A percentile compares a stretch with the other conserved stretches of the same genome.
phyloP scores from a whole-genome alignment of 495 filamentous ascomycete species.

The Oidiodendron maius region DNA sequence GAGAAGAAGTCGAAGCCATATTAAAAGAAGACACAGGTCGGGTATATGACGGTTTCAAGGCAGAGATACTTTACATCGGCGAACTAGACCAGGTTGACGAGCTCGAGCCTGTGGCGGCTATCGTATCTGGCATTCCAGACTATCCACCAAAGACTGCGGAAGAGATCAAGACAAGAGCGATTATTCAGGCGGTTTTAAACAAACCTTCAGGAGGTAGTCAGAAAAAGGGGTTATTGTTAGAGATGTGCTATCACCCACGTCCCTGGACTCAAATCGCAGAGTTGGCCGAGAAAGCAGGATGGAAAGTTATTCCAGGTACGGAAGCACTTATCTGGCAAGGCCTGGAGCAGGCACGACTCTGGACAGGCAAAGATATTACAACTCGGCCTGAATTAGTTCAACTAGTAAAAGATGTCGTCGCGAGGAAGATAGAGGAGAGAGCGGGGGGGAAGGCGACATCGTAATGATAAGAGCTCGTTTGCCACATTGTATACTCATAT shows the following conservation, averaged over 20 bases:
- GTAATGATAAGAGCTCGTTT: too few relatives aligned
- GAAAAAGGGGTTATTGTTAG: constrained; percentile 59
- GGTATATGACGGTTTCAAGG: constrained; percentile 46
- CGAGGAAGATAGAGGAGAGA: constrained; percentile 9
- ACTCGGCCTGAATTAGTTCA: constrained; percentile 43
- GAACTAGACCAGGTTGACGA: constrained; percentile 47
- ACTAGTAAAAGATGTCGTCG: constrained; percentile 36
- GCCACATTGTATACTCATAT: too few relatives aligned
- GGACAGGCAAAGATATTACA: constrained; percentile 35
- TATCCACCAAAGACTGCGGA: constrained; percentile 54
- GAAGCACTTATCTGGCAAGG: constrained; percentile 75
- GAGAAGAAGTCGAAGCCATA: constrained; percentile 55
- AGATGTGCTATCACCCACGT: constrained; percentile 75
- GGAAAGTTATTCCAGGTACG: constrained; percentile 63
- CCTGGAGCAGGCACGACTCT: constrained; percentile 61
- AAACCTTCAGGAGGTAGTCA: too few relatives aligned
- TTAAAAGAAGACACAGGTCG: constrained; percentile 46
- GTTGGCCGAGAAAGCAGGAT: constrained; percentile 49
- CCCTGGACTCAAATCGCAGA: constrained; percentile 59
- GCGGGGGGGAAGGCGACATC: too few relatives aligned
- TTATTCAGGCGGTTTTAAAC: constrained; percentile 51
- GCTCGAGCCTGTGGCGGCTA: constrained; percentile 51
- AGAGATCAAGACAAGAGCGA: constrained; percentile 49
- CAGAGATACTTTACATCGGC: constrained; percentile 47
- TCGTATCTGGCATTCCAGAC: constrained; percentile 66